A percentile compares a stretch with the other conserved stretches of the same genome.
Conservation (phyloP, 2,329 filamentous ascomycete genomes). For the Lasiodiplodia gonubiensis region DNA sequence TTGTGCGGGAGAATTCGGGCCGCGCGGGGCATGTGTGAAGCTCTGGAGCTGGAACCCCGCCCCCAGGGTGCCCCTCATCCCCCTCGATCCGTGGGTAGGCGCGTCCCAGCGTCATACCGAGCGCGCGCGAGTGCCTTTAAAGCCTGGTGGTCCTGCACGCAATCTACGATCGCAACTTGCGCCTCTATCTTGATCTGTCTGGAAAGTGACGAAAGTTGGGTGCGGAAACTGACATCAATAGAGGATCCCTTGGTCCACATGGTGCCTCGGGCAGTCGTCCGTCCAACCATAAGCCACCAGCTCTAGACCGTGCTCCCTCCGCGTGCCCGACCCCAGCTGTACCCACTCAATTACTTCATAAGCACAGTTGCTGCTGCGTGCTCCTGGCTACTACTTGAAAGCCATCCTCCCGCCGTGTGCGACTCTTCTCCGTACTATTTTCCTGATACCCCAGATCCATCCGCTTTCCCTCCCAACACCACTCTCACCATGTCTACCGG, state of each 20-base stretch:
- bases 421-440: conserved; percentile 2
- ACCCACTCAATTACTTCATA: conserved; percentile 29
- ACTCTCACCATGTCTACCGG: conserved; percentile 32
- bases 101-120: conserved; percentile 20
- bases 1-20: conserved; percentile 24
- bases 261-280: conserved; percentile 20
- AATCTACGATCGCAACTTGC: conserved; percentile 6
- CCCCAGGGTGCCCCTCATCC: conserved; percentile 24
- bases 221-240: conserved; percentile 28
- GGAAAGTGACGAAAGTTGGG: conserved; percentile 18
- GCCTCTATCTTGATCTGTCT: conserved; percentile 9
- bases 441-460: conserved; percentile 17
- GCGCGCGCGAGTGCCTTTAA: conserved; percentile 2
- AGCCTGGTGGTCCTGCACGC: background rate
- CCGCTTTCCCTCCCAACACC: background rate
- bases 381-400: conserved; percentile 23
- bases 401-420: conserved; percentile 2
- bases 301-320: conserved; percentile 27
- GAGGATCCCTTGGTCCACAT: conserved; percentile 28
- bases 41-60: conserved; percentile 16
- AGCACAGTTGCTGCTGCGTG: conserved; percentile 10
- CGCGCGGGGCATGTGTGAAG: conserved; percentile 11
- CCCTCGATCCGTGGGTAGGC: conserved; percentile 21
- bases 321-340: conserved; percentile 28
- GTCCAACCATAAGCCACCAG: conserved; percentile 28